These are phyloP conservation scores for Schwanniomyces etchellsii DNA, from an alignment of 1,139 yeast genomes.

Conservation along the genomic window DNA sequence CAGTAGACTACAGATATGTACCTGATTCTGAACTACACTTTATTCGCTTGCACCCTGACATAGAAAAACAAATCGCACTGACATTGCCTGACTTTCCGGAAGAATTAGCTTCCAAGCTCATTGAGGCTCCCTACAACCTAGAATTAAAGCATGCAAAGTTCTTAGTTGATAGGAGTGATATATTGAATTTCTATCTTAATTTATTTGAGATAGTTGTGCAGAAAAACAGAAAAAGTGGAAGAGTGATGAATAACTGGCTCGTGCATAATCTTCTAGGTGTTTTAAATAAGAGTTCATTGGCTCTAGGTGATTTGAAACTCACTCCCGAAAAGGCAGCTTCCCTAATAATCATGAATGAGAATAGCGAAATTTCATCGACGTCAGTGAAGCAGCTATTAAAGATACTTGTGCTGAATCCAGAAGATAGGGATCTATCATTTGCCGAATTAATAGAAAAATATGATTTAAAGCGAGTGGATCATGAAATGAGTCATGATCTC, in stretches of 20 bases:
- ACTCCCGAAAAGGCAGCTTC: constrained; percentile 18
- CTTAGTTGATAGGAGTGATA: constrained; percentile 38
- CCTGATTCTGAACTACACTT: constrained; percentile 88
- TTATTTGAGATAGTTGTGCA: constrained; percentile 26
- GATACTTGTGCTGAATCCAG: constrained; percentile 49
- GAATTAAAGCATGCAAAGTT: constrained; percentile 69
- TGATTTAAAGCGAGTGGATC: constrained; percentile 43
- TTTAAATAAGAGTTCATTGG: constrained; percentile 46
- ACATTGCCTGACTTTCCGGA: constrained; percentile 65
- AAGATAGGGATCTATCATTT: constrained; percentile 25
- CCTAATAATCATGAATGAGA: constrained; percentile 19
- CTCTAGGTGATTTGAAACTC: constrained; percentile 31
- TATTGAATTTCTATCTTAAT: constrained; percentile 48
- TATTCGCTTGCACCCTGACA: constrained; percentile 38
- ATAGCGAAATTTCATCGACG: constrained; percentile 29
- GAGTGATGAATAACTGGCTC: constrained; percentile 70
- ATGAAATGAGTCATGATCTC: constrained; percentile 22
- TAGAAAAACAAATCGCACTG: constrained; percentile 27
- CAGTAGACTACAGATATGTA: constrained; percentile 85
- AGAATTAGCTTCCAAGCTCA: constrained; percentile 42
- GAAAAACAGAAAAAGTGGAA: constrained; percentile 18
- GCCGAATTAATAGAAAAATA: constrained; percentile 46
- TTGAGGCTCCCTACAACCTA: constrained; percentile 48
- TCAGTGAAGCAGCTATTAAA: constrained; percentile 60
- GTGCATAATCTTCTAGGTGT: constrained; percentile 77